These are phyloP conservation scores for Lathyrus aphaca DNA, from an alignment of 306 rosid genomes.

Conservation along the genomic window DNA sequence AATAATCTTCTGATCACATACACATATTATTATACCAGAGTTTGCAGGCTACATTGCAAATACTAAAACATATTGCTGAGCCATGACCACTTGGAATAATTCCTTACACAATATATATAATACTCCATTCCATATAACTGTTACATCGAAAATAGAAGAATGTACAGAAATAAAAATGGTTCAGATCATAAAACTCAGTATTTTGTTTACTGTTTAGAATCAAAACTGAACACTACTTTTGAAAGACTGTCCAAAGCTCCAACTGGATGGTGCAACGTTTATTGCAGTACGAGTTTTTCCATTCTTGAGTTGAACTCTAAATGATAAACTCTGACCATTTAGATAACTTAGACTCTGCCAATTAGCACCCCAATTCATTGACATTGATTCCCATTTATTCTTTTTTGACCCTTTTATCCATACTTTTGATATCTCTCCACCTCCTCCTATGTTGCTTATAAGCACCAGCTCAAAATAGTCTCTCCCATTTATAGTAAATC, in stretches of 20 bases:
- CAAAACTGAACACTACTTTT: conserved; percentile 34
- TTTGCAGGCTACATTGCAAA: conserved; percentile 41
- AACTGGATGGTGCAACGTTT: conserved; percentile 52
- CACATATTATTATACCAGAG: conserved; percentile 4
- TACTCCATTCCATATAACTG: too few relatives aligned
- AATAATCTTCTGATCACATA: background rate
- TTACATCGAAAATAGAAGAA: background rate
- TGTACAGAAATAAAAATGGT: fast-evolving
- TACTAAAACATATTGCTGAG: conserved; percentile 34
- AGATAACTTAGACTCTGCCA: conserved; percentile 61
- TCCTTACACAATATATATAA: background rate
- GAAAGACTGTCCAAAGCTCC: conserved; percentile 68
- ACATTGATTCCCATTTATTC: conserved; percentile 58
- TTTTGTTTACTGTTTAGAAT: too few relatives aligned
- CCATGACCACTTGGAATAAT: conserved; percentile 32
- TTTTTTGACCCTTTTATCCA: conserved; percentile 64
- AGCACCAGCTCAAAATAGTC: conserved; percentile 59
- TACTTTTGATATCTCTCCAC: conserved; percentile 55
- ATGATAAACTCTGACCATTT: conserved; percentile 63
- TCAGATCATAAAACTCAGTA: too few relatives aligned
- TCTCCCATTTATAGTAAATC: conserved; percentile 60
- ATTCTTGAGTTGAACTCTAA: conserved; percentile 52
- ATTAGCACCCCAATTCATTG: conserved; percentile 62
- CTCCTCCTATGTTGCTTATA: conserved; percentile 59
- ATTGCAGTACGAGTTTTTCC: conserved; percentile 48